Conservation (phyloP, 2,329 filamentous ascomycete species). For the Trichoderma harzianum region DNA sequence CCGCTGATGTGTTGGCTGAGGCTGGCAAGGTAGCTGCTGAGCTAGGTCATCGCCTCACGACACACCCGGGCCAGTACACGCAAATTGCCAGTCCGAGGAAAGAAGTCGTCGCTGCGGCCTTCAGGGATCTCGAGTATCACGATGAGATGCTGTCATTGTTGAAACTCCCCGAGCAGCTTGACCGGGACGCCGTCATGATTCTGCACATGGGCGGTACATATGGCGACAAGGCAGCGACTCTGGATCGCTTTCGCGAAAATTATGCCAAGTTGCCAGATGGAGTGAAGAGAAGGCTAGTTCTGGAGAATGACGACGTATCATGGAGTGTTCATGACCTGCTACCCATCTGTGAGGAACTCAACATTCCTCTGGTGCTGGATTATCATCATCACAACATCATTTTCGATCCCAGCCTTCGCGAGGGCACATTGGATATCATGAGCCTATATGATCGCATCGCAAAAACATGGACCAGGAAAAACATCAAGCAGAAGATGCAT, state of each 20-base stretch:
- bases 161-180: constrained; percentile 69
- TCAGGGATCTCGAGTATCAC: constrained; percentile 85
- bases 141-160: constrained; percentile 78
- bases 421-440: constrained; percentile 81
- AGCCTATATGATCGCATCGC: constrained; percentile 70
- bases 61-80: constrained; percentile 89
- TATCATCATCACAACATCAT: constrained; percentile 96
- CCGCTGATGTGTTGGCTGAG: constrained; percentile 70
- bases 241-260: constrained; percentile 74
- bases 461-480: constrained; percentile 79
- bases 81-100: constrained; percentile 80
- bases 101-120: constrained; percentile 70
- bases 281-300: constrained; percentile 75
- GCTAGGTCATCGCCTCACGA: constrained; percentile 80
- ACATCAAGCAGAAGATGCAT: constrained; percentile 93
- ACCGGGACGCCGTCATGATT: constrained; percentile 91
- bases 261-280: constrained; percentile 64
- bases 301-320: constrained; percentile 92
- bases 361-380: constrained; percentile 88
- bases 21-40: constrained; percentile 73
- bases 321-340: constrained; percentile 92
- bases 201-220: constrained; percentile 90
- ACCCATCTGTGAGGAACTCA: constrained; percentile 87
- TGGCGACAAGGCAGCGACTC: constrained; percentile 76
- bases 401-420: constrained; percentile 71